These are phyloP conservation scores for Triticum urartu DNA, from an alignment of 176 grass and related monocot genomes.

Conservation along the genomic window DNA sequence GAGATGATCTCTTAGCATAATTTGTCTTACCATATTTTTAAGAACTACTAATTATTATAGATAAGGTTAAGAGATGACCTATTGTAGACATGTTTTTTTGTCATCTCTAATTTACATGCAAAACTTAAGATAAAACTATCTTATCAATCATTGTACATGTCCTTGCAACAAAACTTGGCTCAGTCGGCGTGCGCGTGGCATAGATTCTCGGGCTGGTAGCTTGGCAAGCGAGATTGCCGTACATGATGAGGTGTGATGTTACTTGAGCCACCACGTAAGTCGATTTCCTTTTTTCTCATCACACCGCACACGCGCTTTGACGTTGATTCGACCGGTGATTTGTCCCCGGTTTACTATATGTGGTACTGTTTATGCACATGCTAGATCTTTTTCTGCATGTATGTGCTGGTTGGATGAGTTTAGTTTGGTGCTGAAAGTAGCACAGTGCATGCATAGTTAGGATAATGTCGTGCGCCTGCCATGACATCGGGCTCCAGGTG, in stretches of 20 bases:
- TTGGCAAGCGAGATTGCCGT: too few species aligned
- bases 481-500: not conserved
- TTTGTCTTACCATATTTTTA: too few species aligned
- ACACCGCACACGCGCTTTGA: not conserved
- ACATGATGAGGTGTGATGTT: not conserved
- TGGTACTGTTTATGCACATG: not conserved
- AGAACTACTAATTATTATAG: too few species aligned
- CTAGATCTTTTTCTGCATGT: not conserved
- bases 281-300: not conserved
- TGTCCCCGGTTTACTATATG: not conserved
- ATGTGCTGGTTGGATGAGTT: not conserved
- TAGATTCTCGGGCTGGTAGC: too few species aligned
- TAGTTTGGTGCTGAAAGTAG: not conserved
- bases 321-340: not conserved
- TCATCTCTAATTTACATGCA: too few species aligned
- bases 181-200: too few species aligned
- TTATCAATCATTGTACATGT: too few species aligned
- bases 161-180: too few species aligned
- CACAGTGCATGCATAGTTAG: not conserved
- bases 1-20: too few species aligned
- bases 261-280: not conserved
- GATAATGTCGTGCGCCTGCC: not conserved
- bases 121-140: too few species aligned
- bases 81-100: too few species aligned
- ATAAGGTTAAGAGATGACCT: too few species aligned